Evolutionary conservation across 495 filamentous ascomycete species (phyloP).

Genomic region (Mytilinidion resinicola): DNA sequence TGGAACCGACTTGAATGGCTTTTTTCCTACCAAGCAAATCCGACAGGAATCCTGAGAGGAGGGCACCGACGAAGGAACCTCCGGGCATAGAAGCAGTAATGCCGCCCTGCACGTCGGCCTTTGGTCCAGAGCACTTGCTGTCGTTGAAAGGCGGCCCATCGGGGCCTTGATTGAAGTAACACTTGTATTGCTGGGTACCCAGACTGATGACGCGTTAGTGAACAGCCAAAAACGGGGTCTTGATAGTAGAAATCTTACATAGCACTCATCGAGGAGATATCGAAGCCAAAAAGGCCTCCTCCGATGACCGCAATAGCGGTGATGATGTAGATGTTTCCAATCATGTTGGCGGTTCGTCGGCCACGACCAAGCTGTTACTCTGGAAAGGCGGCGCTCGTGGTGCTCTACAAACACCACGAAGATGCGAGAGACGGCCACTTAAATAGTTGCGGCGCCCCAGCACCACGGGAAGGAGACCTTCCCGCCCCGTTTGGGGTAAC

Average conservation of each 20-base stretch:
- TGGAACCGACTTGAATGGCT: conserved; percentile 56
- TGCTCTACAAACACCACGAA: no score
- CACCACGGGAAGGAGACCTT: no score
- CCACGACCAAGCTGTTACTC: no score
- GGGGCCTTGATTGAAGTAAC: conserved; percentile 37
- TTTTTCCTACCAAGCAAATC: conserved; percentile 62
- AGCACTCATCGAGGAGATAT: conserved; percentile 76
- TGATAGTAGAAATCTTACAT: conserved; percentile 37
- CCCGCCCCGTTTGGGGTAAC: no score
- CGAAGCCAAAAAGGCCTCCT: conserved; percentile 76
- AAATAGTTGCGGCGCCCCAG: no score
- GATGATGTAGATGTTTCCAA: conserved; percentile 69
- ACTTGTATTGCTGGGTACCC: conserved; percentile 50
- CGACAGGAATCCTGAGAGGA: conserved; percentile 59
- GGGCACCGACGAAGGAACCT: conserved; percentile 67
- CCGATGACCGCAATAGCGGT: conserved; percentile 69
- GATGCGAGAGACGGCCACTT: no score
- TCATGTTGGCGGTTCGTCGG: neutral
- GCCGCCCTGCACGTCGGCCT: conserved; percentile 33
- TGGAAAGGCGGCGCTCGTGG: no score
- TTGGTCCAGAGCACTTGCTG: conserved; percentile 30
- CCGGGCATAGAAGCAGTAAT: conserved; percentile 59
- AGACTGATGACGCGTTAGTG: conserved; percentile 25
- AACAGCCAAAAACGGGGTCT: neutral
- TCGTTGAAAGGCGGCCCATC: conserved; percentile 46